Percentiles rank a stretch among this genome's conserved stretches.
Evolutionary conservation across 345 rosid species (phyloP).

Genomic region (Bruguiera sexangula): DNA sequence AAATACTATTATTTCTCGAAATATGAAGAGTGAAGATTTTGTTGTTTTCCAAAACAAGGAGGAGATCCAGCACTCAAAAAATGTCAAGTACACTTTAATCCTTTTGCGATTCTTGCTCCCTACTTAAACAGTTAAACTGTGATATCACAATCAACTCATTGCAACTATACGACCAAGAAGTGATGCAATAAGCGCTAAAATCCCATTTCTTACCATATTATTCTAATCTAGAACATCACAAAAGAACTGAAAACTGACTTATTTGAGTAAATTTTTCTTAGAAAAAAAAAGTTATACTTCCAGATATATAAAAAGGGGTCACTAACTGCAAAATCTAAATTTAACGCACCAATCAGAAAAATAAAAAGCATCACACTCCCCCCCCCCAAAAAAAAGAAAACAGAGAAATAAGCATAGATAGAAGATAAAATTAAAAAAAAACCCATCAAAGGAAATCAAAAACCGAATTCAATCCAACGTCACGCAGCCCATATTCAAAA

Average conservation of each 20-base stretch:
- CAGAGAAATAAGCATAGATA: neutral
- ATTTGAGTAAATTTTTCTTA: too few relatives aligned
- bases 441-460: constrained; percentile 19
- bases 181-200: too few relatives aligned
- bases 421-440: neutral
- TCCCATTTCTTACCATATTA: too few relatives aligned
- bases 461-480: constrained; percentile 20
- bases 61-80: neutral
- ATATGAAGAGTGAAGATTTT: too few relatives aligned
- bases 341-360: neutral
- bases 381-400: too few relatives aligned
- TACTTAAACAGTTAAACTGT: neutral
- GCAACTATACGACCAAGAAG: neutral
- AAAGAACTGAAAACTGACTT: too few relatives aligned
- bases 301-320: neutral
- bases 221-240: too few relatives aligned
- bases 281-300: neutral
- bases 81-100: neutral
- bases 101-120: neutral
- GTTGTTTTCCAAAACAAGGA: too few relatives aligned
- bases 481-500: neutral
- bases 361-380: too few relatives aligned
- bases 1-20: constrained; percentile 8
- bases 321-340: constrained; percentile 15
- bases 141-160: neutral